phyloP scores from a whole-genome alignment of 306 rosid genomes.

The Myrica gale region DNA sequence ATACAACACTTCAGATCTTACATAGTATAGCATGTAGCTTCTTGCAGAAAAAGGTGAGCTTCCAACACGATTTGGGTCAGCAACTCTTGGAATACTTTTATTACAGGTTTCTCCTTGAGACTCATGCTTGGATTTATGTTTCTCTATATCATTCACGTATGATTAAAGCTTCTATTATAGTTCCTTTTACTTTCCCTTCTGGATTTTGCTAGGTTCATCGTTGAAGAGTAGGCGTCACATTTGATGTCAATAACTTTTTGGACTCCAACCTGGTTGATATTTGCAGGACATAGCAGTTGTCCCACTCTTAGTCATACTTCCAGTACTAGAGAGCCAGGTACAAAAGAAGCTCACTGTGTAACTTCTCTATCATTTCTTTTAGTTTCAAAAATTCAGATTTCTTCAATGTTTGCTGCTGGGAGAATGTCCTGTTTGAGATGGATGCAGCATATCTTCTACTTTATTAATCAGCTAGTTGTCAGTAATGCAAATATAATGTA shows the following conservation, averaged over 20 bases:
- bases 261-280: slow-evolving; percentile 38
- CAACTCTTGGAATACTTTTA: slow-evolving; percentile 94
- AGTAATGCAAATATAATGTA: background rate
- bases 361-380: background rate
- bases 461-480: background rate
- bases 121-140: slow-evolving; percentile 23
- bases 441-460: background rate
- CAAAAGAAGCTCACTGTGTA: slow-evolving; percentile 22
- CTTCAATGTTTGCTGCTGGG: background rate
- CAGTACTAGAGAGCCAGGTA: slow-evolving; percentile 98
- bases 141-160: slow-evolving; percentile 25
- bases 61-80: slow-evolving; percentile 95
- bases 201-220: slow-evolving; percentile 31
- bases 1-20: slow-evolving; percentile 29
- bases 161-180: slow-evolving; percentile 9
- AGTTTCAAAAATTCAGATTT: background rate
- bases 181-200: slow-evolving; percentile 30
- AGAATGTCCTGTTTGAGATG: background rate
- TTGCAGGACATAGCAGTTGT: slow-evolving; percentile 98
- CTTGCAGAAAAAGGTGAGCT: slow-evolving; percentile 99
- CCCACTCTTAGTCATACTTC: slow-evolving; percentile 96
- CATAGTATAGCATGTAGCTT: slow-evolving; percentile 58
- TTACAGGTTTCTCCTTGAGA: slow-evolving; percentile 64
- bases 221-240: slow-evolving; percentile 3
- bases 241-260: slow-evolving; percentile 30